Conservation (phyloP, 140 eudicot species). For the Anethum foeniculum region DNA sequence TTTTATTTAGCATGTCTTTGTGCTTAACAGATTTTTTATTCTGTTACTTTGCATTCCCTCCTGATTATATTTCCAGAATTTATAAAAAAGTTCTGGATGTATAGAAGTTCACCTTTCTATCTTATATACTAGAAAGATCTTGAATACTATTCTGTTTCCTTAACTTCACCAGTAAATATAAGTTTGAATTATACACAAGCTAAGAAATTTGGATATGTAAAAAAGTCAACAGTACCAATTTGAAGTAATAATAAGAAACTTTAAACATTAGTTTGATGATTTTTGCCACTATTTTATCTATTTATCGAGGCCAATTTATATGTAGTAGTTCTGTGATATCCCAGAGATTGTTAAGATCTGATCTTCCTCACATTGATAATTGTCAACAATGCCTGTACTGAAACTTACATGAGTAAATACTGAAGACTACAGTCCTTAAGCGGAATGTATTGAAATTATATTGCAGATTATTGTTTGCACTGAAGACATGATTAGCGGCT, state of each 20-base stretch:
- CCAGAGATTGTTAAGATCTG: not conserved
- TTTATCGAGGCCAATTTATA: not conserved
- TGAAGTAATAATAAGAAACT: not conserved
- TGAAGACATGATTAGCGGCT: conserved; percentile 63
- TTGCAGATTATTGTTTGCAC: conserved; percentile 74
- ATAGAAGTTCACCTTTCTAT: not conserved
- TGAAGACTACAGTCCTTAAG: not conserved
- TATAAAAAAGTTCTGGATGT: not conserved
- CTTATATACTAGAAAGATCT: not conserved
- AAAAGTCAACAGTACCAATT: not conserved
- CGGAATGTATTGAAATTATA: not conserved
- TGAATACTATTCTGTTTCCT: not conserved
- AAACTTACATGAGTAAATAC: not conserved
- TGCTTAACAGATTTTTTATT: not conserved
- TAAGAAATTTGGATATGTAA: not conserved
- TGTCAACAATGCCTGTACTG: not conserved
- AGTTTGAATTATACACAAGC: not conserved
- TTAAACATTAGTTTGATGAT: not conserved
- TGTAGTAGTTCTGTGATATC: not conserved
- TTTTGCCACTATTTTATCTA: not conserved
- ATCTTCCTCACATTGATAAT: not conserved
- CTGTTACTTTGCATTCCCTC: not conserved
- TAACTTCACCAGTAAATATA: not conserved
- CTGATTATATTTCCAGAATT: not conserved
- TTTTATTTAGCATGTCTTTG: not conserved